Percentiles rank a stretch among this genome's conserved stretches.
Evolutionary conservation across 305 asterid species (phyloP).

Genomic region (Solanum aculeatissimum): DNA sequence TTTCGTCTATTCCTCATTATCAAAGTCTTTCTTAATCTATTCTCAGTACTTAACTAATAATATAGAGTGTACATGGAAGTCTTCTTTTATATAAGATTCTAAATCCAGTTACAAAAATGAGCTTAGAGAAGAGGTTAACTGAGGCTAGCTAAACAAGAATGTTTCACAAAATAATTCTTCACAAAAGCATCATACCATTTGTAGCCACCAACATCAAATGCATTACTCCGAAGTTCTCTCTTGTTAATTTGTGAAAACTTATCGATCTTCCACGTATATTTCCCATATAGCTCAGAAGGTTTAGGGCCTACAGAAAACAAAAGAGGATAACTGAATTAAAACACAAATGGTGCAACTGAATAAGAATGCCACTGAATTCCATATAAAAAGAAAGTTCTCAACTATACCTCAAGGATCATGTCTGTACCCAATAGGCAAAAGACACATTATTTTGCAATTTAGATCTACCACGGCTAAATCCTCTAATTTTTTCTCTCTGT

Average conservation of each 20-base stretch:
- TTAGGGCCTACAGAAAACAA: constrained; percentile 51
- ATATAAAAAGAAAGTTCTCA: not conserved
- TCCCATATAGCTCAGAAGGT: constrained; percentile 81
- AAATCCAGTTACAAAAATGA: not conserved
- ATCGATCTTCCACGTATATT: constrained; percentile 86
- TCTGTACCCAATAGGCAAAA: not conserved
- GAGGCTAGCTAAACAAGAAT: not conserved
- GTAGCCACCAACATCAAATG: constrained; percentile 92
- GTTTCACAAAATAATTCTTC: not conserved
- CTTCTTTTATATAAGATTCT: not conserved
- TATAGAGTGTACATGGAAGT: not conserved
- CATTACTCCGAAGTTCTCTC: constrained; percentile 84
- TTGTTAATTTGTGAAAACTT: constrained; percentile 77
- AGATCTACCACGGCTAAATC: not conserved
- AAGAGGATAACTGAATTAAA: not conserved
- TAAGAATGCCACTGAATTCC: not conserved
- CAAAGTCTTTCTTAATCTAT: not conserved
- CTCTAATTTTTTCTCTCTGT: not conserved
- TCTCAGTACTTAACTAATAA: not conserved
- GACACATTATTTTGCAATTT: not conserved
- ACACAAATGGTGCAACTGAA: not conserved
- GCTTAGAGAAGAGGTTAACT: not conserved
- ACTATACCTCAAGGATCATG: not conserved
- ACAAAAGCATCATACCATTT: constrained; percentile 50
- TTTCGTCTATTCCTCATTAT: not conserved